A percentile compares a stretch with the other conserved stretches of the same genome.
These are phyloP conservation scores for Candida ovalis DNA, from an alignment of 805 yeast genomes.

Conservation along the genomic window DNA sequence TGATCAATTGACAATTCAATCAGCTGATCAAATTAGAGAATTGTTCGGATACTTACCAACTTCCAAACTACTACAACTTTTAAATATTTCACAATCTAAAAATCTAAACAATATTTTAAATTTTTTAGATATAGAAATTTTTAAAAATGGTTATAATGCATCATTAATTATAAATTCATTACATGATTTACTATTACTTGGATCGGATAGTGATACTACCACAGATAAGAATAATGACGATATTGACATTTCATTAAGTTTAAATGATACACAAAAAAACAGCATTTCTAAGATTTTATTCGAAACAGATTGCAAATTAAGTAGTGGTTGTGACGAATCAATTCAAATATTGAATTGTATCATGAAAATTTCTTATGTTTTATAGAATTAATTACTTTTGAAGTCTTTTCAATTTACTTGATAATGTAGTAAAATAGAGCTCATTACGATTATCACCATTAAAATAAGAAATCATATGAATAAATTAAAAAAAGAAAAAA, in stretches of 20 bases:
- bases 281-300: constrained; percentile 61
- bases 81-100: constrained; percentile 16
- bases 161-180: constrained; percentile 27
- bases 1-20: constrained; percentile 5
- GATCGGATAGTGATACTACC: constrained; percentile 10
- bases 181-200: constrained; percentile 31
- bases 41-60: constrained; percentile 33
- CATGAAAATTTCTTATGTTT: constrained; percentile 43
- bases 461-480: too few species aligned
- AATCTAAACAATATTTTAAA: constrained; percentile 23
- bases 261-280: constrained; percentile 62
- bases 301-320: constrained; percentile 67
- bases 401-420: not conserved
- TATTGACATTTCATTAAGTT: constrained; percentile 41
- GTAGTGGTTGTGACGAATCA: constrained; percentile 88
- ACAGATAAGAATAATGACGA: constrained; percentile 27
- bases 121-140: constrained; percentile 25
- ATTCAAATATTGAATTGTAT: constrained; percentile 70
- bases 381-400: constrained; percentile 12
- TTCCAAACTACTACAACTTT: constrained; percentile 13
- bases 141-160: constrained; percentile 32
- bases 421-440: too few species aligned
- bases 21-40: constrained; percentile 24
- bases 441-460: too few species aligned
- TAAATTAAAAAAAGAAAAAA: too few species aligned